Conservation (phyloP, 2,329 filamentous ascomycete species). For the Blastomyces gilchristii region DNA sequence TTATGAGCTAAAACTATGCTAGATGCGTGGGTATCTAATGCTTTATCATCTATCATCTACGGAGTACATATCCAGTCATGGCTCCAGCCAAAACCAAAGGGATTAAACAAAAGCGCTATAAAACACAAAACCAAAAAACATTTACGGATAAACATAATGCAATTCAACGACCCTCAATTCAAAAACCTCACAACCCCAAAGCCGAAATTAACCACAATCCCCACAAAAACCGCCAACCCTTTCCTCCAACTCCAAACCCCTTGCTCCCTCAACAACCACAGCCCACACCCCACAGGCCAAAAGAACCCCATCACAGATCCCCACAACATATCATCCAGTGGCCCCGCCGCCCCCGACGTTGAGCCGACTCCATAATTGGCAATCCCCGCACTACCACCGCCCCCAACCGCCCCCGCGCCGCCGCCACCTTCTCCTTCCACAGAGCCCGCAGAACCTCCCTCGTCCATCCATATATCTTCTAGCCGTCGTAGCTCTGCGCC, state of each 20-base stretch:
- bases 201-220: constrained; percentile 66
- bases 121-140: neutral
- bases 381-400: constrained; percentile 25
- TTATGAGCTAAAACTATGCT: neutral
- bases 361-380: constrained; percentile 31
- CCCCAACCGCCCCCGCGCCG: constrained; percentile 31
- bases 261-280: constrained; percentile 77
- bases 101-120: neutral
- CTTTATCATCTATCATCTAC: neutral
- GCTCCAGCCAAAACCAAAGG: neutral
- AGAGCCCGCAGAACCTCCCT: constrained; percentile 26
- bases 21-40: constrained; percentile 7
- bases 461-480: constrained; percentile 88
- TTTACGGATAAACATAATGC: neutral
- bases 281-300: constrained; percentile 77
- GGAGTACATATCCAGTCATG: neutral
- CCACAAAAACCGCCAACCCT: constrained; percentile 77
- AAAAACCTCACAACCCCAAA: constrained; percentile 61
- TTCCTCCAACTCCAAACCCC: constrained; percentile 77
- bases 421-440: constrained; percentile 30
- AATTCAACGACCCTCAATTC: constrained; percentile 22
- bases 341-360: constrained; percentile 41
- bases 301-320: constrained; percentile 90
- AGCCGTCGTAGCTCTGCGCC: constrained; percentile 63
- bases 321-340: constrained; percentile 75